Conservation (phyloP, 1,139 yeast genomes). For the Hansenula sp. region DNA sequence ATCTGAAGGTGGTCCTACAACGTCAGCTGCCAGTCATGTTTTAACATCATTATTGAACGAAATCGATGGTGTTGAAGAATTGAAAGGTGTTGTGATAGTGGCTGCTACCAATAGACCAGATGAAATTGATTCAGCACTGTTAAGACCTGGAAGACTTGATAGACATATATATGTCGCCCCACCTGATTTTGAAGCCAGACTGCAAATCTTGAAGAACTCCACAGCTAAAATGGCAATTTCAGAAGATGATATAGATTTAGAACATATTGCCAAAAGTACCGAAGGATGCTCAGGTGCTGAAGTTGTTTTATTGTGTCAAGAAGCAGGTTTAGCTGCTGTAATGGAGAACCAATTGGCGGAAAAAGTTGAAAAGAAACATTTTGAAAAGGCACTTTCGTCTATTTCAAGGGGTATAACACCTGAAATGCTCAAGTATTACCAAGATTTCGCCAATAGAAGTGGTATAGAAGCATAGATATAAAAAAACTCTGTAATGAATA, state of each 20-base stretch:
- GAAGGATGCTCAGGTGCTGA: slow-evolving; percentile 98
- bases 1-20: slow-evolving; percentile 51
- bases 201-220: slow-evolving; percentile 68
- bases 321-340: slow-evolving; percentile 89
- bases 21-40: slow-evolving; percentile 79
- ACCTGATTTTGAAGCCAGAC: slow-evolving; percentile 76
- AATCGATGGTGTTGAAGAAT: slow-evolving; percentile 93
- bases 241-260: slow-evolving; percentile 41
- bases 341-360: slow-evolving; percentile 64
- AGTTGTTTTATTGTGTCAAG: slow-evolving; percentile 86
- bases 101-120: slow-evolving; percentile 97
- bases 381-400: slow-evolving; percentile 61
- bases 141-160: slow-evolving; percentile 93
- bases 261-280: slow-evolving; percentile 53
- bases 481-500: background rate
- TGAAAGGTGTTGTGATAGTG: slow-evolving; percentile 86
- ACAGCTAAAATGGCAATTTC: slow-evolving; percentile 48
- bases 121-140: slow-evolving; percentile 82
- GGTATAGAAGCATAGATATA: slow-evolving; percentile 11
- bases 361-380: slow-evolving; percentile 58
- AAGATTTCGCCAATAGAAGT: slow-evolving; percentile 46
- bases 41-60: slow-evolving; percentile 86
- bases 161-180: slow-evolving; percentile 90
- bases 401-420: slow-evolving; percentile 75
- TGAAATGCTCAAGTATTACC: slow-evolving; percentile 78